Conservation (phyloP, 352 stramenopile species). For the Globisporangium splendens region DNA sequence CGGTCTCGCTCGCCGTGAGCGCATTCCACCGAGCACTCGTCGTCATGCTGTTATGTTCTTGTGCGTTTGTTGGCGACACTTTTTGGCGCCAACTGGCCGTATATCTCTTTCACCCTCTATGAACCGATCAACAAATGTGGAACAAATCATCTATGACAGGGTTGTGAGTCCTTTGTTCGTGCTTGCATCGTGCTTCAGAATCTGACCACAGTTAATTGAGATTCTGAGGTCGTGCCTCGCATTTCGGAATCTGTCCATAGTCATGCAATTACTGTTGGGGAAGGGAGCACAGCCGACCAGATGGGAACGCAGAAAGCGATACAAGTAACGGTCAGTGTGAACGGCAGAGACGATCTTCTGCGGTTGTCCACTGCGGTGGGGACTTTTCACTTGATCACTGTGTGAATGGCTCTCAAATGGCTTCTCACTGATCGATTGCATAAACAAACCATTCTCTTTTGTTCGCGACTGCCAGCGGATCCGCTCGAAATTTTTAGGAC, state of each 20-base stretch:
- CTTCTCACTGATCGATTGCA: too few species aligned
- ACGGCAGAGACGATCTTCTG: conserved; percentile 8
- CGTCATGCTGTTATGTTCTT: conserved; percentile 3
- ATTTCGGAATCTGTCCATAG: neutral
- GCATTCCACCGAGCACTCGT: conserved; percentile 17
- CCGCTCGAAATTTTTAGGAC: too few species aligned
- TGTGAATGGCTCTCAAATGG: too few species aligned
- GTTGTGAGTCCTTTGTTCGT: too few species aligned
- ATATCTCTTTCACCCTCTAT: conserved; percentile 7
- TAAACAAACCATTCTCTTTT: too few species aligned
- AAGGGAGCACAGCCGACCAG: neutral
- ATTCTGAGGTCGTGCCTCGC: too few species aligned
- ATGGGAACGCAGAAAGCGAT: neutral
- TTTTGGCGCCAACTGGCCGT: conserved; percentile 12
- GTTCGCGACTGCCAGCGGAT: too few species aligned
- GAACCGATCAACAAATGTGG: neutral
- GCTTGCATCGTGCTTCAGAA: neutral
- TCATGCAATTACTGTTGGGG: too few species aligned
- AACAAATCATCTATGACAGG: too few species aligned
- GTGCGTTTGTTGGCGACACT: neutral
- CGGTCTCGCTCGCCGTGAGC: conserved; percentile 62
- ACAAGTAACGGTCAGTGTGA: neutral
- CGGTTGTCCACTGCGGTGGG: neutral
- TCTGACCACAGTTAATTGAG: neutral
- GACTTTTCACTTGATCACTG: neutral